Evolutionary conservation across 2,329 filamentous ascomycete species (phyloP), one percentile per base, ranked within the genome.

Genomic region (Xylariaceae sp.): DNA sequence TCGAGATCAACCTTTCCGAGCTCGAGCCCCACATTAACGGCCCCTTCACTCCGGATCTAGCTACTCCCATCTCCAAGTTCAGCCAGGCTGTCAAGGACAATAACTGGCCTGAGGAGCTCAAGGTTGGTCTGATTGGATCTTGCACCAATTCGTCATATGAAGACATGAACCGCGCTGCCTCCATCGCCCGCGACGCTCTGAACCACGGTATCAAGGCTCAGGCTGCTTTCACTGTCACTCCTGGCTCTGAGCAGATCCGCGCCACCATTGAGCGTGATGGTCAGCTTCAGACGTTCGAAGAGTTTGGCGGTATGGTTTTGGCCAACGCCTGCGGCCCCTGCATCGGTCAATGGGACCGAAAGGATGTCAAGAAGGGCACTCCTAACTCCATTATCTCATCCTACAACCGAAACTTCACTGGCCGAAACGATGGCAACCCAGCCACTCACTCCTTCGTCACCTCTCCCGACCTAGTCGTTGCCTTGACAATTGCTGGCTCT

Each of bases 321-420:
- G 94, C 94, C 70, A 98, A 98, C 76, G 94, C 95, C 63, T 98
- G 95, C 74, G 94, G 90, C 69, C 90, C 90, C 67, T 95, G 91
- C 80, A 93, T 96, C 75, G 92, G 91, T 58, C 94, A 98, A 79
- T 98, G 95, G 95, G 92, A 97, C 73, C 90, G 95, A 67, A 83
- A 81, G 65, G 94, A 98, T 17, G 92, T 97, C 54, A 90, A 93
- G 85, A 97, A 98, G 87, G 94, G 94, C 66, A 88, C 91, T 69
- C 82, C 92, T 71, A 99, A 99, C 87, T 96, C 92, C 6, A 99
- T 99, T 76, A 83, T 99, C 75, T 97, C 93, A 43, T 98, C 95
- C 24, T 99, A 97, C 88, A 99, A 99, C 89, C 92, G 95, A 79
- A 98, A 99, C 87, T 98, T 99, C 83, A 98, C 94, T 61, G 94